Base-by-base conservation (phyloP, 2,329 filamentous ascomycete genomes). In the Coleophoma cylindrospora region DNA sequence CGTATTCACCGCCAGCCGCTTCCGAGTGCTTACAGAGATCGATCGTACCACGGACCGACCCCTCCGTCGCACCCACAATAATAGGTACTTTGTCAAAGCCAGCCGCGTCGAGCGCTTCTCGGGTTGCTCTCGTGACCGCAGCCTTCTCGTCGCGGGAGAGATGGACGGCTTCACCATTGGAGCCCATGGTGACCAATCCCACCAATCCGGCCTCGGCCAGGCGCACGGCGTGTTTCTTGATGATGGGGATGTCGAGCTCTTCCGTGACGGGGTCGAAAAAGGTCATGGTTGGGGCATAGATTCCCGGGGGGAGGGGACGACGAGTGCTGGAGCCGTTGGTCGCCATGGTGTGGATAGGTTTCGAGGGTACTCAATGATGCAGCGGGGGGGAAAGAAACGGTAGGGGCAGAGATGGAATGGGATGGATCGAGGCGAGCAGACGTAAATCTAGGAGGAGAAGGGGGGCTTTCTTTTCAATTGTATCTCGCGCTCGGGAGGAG, bases 241-340 rank as follows among this genome's bases (percentile, higher is more conserved):
- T 88, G 52, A 80, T 80, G 34, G 86, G 76, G 56, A 91, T 82
- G 64, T 95, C 90, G 61, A 95, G 78, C 45, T 94, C 88, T 70
- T 95, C 90, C 43, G 88, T 94, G 57, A 85, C 79, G 7, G 86
- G 77, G 70, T 92, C 75, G 74, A 95, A 95, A 69, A 95, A 95
- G 62, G 89, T 95, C 84, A 94, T 89, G 53, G 87, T 92, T 22
- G 90, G 90, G 53, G 87, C 87, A 69, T 94, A 95, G 66, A 94
- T 91, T 66, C 89, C 89, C 63, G 86, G 85, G 41, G 87, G 86
- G 49, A 95, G 80, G 56, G 84, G 76, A 51, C 77, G 72, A 54
- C 72, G 71, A 15, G 69, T 56, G 55, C 68, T 64, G 52, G 65
- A 55, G 51, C 68, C 66, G 55, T 68, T 66, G 17, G 50, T 34